These are phyloP conservation scores for Theobroma cacao DNA, from an alignment of 345 rosid genomes.

Conservation along the genomic window DNA sequence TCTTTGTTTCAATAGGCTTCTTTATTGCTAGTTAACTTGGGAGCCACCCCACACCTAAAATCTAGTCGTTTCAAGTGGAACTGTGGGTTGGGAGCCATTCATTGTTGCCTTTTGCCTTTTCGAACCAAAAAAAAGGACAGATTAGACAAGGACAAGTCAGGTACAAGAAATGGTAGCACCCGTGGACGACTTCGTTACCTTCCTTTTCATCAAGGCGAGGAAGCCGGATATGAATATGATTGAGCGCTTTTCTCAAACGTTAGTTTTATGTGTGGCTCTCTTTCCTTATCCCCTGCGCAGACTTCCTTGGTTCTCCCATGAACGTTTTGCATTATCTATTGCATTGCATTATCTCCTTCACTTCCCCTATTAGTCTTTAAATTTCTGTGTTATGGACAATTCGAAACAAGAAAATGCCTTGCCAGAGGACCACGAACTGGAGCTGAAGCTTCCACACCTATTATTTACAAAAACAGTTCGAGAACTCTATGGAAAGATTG, in stretches of 20 bases:
- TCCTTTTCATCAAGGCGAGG: slow-evolving; percentile 38
- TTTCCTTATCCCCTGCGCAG: slow-evolving; percentile 74
- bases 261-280: slow-evolving; percentile 92
- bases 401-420: slow-evolving; percentile 38
- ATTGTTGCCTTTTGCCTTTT: slow-evolving; percentile 16
- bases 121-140: slow-evolving; percentile 31
- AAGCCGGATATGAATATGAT: slow-evolving; percentile 49
- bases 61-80: neutral
- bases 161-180: slow-evolving; percentile 27
- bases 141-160: slow-evolving; percentile 29
- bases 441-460: slow-evolving; percentile 58
- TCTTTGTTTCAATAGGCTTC: neutral
- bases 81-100: slow-evolving; percentile 33
- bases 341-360: slow-evolving; percentile 26
- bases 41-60: slow-evolving; percentile 30
- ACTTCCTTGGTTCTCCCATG: slow-evolving; percentile 14
- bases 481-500: slow-evolving; percentile 59
- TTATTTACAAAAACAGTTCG: slow-evolving; percentile 39
- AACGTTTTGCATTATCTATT: slow-evolving; percentile 16
- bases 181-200: slow-evolving; percentile 59
- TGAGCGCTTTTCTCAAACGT: slow-evolving; percentile 46
- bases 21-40: neutral
- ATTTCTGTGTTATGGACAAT: slow-evolving; percentile 30
- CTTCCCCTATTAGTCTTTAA: slow-evolving; percentile 15
- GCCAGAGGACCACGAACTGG: slow-evolving; percentile 44